Evolutionary conservation across 148 eudicot species (phyloP).

Genomic region (Mesembryanthemum crystallinum): DNA sequence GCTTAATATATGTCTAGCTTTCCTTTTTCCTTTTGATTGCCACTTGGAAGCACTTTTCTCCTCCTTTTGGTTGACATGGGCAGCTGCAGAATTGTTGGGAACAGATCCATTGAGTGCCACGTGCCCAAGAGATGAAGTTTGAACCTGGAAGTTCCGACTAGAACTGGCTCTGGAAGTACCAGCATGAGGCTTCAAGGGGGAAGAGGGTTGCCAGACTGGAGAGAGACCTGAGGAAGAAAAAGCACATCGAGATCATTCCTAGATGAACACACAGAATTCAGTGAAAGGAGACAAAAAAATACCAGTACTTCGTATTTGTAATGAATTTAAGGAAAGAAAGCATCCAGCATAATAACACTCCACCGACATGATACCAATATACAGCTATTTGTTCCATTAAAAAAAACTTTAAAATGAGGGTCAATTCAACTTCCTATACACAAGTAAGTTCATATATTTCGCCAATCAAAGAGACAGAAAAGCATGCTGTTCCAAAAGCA

Average conservation of each 20-base stretch:
- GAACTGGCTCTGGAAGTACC: conserved; percentile 13
- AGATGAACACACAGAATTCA: background rate
- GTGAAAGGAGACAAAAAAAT: background rate
- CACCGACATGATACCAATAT: no score
- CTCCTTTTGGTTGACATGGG: conserved; percentile 31
- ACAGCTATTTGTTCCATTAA: background rate
- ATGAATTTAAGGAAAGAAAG: background rate
- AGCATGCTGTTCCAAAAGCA: no score
- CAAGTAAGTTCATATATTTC: no score
- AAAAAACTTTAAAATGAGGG: background rate
- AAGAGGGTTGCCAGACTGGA: conserved; percentile 20
- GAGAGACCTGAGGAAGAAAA: conserved; percentile 17
- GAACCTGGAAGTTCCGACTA: conserved; percentile 44
- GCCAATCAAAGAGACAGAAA: no score
- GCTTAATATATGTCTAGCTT: conserved; percentile 36
- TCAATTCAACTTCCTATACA: no score
- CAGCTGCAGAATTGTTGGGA: conserved; percentile 46
- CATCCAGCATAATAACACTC: no score
- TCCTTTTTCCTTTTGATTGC: conserved; percentile 82
- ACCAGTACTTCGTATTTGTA: background rate
- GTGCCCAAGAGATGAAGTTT: conserved; percentile 40
- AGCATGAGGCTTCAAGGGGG: conserved; percentile 10
- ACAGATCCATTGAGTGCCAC: conserved; percentile 44
- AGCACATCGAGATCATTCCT: conserved; percentile 4
- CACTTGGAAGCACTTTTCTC: conserved; percentile 64